A percentile compares a stretch with the other conserved stretches of the same genome.
These are phyloP conservation scores for Phytopythium boreale DNA, from an alignment of 352 stramenopile genomes.

Conservation along the genomic window DNA sequence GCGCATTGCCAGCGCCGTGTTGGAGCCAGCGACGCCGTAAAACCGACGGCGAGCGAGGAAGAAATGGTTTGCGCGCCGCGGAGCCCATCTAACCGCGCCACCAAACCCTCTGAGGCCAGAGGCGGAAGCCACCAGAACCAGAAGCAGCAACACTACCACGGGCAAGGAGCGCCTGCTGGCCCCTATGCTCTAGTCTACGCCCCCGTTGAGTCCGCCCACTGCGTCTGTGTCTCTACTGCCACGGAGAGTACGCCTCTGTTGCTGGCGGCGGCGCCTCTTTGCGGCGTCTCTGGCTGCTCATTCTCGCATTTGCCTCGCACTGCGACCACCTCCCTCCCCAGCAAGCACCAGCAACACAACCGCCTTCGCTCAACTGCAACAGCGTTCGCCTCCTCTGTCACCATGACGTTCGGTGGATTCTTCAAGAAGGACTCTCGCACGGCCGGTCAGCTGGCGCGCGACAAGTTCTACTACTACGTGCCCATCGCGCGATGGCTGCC, in stretches of 20 bases:
- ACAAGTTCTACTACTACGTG: conserved; percentile 8
- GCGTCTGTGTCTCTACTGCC: not conserved
- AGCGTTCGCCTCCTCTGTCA: not conserved
- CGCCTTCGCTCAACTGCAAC: not conserved
- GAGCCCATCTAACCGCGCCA: not conserved
- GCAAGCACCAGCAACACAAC: not conserved
- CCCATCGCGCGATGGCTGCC: conserved; percentile 37
- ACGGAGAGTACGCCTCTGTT: not conserved
- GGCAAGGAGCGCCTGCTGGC: not conserved
- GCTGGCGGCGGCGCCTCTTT: not conserved
- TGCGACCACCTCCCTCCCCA: not conserved
- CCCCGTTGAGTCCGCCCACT: not conserved
- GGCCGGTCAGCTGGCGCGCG: not conserved
- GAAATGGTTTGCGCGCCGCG: too few relatives aligned
- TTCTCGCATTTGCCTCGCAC: conserved; percentile 6
- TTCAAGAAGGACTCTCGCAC: conserved; percentile 3
- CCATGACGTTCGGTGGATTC: not conserved
- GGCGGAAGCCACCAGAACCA: too few relatives aligned
- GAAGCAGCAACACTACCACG: too few relatives aligned
- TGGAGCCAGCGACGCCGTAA: not conserved
- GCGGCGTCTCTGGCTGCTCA: not conserved
- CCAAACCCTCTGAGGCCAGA: not conserved
- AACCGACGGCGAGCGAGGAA: not conserved
- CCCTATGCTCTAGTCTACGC: not conserved
- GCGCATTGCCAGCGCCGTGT: not conserved